Evolutionary conservation across 2,329 filamentous ascomycete genomes (phyloP), one percentile per base, ranked within the genome.

Genomic region (Trichoderma semiorbis): DNA sequence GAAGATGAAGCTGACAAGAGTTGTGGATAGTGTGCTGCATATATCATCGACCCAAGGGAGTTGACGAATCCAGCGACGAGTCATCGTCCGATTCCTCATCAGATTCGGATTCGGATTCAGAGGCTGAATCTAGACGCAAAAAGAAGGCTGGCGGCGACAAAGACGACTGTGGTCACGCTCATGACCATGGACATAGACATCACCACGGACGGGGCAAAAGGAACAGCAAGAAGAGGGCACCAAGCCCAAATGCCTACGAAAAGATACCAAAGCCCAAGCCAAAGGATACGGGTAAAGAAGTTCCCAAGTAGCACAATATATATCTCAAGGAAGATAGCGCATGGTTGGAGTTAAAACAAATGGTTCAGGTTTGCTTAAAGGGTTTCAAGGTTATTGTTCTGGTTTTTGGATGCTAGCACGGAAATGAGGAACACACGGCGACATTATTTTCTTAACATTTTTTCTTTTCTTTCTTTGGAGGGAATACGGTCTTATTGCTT

Each of bases 21-120:
- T 36, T 26, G 39, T 53, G 63, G 18, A 32, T 73, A 97, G 96
- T 98, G n/a, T 99, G 96, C 87, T 99, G 96, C 81, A 99, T 99
- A 81, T 99, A 98, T 83, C 95, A 98, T 84, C 92, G 92, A 73
- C 91, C 94, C 7, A 92, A 92, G 75, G 89, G 87, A 12, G 90
- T 94, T 5, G 94, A 92, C 79, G 95, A 98, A 80, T 96, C 93
- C 36, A 94, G 91, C 75, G 89, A 90, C 75, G 89, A 91, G 65
- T 69, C 88, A 3, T 89, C 85, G 0, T 87, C 75, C 1, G 71
- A 66, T 34, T 72, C 85, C 26, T 90, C 89, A 16, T 86, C 85
- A 60, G 39, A 43, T 43, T 85, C 84, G 7, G 85, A 86, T 36
- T 88, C 86, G 1, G 88, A 90, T 73, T 88, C 86, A n/a, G 79